A percentile compares a stretch with the other conserved stretches of the same genome.
These are phyloP conservation scores for Malassezia brasiliensis DNA, from an alignment of 1,284 basidiomycete genomes.

Conservation along the genomic window DNA sequence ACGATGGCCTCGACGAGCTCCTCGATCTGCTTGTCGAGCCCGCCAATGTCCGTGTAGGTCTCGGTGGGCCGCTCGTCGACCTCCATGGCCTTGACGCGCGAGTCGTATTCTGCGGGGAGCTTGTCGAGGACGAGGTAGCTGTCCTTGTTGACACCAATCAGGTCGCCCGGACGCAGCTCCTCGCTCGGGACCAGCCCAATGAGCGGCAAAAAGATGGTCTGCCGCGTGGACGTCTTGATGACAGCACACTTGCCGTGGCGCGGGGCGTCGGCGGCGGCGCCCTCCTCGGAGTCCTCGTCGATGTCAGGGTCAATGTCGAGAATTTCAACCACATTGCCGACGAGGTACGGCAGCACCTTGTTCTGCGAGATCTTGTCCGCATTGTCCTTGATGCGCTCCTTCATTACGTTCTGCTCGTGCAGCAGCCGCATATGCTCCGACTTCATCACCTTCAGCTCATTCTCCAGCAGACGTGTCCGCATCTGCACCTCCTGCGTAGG, in stretches of 20 bases:
- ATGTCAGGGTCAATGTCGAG: slow-evolving; percentile 81
- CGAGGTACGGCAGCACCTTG: slow-evolving; percentile 94
- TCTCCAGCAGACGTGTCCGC: slow-evolving; percentile 43
- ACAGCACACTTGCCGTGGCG: slow-evolving; percentile 95
- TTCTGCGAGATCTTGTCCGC: slow-evolving; percentile 99
- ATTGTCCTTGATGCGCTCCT: slow-evolving; percentile 96
- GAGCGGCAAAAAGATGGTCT: slow-evolving; percentile 93
- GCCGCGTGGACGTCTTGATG: slow-evolving; percentile 91
- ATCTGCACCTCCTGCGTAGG: slow-evolving; percentile 42
- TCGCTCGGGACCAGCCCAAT: slow-evolving; percentile 92
- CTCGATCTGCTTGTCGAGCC: slow-evolving; percentile 71
- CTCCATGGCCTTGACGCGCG: slow-evolving; percentile 81
- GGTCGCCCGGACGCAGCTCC: slow-evolving; percentile 75
- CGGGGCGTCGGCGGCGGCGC: slow-evolving; percentile 83
- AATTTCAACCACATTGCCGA: slow-evolving; percentile 80
- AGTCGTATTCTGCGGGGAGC: slow-evolving; percentile 66
- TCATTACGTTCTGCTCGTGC: slow-evolving; percentile 91
- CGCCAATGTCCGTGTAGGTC: slow-evolving; percentile 68
- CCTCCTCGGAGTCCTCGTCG: slow-evolving; percentile 68
- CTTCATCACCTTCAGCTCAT: slow-evolving; percentile 47
- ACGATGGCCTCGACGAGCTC: slow-evolving; percentile 71
- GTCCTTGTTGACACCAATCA: slow-evolving; percentile 99
- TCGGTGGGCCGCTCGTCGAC: slow-evolving; percentile 72
- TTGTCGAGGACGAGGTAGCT: slow-evolving; percentile 95
- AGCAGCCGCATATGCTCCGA: slow-evolving; percentile 73